A percentile compares a stretch with the other conserved stretches of the same genome.
phyloP scores from a whole-genome alignment of 2,329 filamentous ascomycete species.

The Trichoderma harzianum region DNA sequence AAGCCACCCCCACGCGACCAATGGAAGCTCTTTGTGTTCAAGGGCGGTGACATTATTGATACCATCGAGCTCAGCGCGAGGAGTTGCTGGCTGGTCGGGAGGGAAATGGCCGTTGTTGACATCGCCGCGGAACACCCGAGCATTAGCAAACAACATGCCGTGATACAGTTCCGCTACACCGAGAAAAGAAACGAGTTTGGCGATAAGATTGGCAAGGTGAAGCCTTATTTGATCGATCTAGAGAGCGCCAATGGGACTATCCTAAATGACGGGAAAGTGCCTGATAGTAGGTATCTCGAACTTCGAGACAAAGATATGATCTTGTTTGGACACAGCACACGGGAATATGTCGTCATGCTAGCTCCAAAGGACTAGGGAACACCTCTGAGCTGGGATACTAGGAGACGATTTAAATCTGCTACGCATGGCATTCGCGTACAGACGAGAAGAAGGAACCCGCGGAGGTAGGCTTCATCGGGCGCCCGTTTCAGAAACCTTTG shows the following conservation, averaged over 20 bases:
- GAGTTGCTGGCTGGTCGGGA: slow-evolving; percentile 87
- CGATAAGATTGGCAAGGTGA: slow-evolving; percentile 73
- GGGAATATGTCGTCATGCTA: slow-evolving; percentile 96
- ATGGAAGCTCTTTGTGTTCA: slow-evolving; percentile 95
- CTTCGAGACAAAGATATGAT: slow-evolving; percentile 85
- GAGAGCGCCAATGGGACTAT: slow-evolving; percentile 89
- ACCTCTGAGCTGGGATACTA: neutral
- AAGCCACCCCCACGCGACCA: slow-evolving; percentile 74
- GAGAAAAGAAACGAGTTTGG: slow-evolving; percentile 84
- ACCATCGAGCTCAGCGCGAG: slow-evolving; percentile 72
- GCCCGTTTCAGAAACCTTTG: neutral
- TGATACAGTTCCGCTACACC: slow-evolving; percentile 85
- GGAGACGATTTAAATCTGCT: neutral
- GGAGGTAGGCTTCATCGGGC: neutral
- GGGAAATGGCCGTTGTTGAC: slow-evolving; percentile 78
- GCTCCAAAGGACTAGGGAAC: slow-evolving; percentile 44
- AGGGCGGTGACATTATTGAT: slow-evolving; percentile 73
- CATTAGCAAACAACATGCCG: slow-evolving; percentile 92
- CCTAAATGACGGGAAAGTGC: slow-evolving; percentile 72
- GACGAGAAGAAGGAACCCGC: neutral
- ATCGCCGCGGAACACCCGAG: slow-evolving; percentile 84
- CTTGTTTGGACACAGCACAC: slow-evolving; percentile 79
- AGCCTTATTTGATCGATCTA: slow-evolving; percentile 88
- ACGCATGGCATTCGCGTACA: neutral
- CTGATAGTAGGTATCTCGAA: slow-evolving; percentile 78